These are phyloP conservation scores for Aphanomyces cochlioides DNA, from an alignment of 352 stramenopile species.

Conservation along the genomic window DNA sequence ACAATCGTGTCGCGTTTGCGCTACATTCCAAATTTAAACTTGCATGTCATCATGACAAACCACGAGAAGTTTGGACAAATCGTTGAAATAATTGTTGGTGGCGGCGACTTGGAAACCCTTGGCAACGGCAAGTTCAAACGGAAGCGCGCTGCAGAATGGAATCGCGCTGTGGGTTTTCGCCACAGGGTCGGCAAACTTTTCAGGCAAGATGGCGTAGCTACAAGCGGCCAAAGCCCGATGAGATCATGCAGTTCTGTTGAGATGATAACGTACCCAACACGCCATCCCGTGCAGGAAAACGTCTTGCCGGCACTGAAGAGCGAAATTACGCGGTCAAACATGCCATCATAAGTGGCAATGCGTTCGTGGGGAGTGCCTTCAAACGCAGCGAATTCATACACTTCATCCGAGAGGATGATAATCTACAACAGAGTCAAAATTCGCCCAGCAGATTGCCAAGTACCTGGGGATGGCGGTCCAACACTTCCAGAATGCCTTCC, in stretches of 20 bases:
- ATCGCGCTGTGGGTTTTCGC: constrained; percentile 79
- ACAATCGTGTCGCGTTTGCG: constrained; percentile 85
- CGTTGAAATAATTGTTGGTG: constrained; percentile 82
- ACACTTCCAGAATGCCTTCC: constrained; percentile 87
- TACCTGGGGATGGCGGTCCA: constrained; percentile 72
- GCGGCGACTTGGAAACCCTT: constrained; percentile 83
- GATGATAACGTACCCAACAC: constrained; percentile 86
- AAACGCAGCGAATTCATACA: constrained; percentile 97
- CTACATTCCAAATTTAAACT: constrained; percentile 34
- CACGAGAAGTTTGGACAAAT: constrained; percentile 57
- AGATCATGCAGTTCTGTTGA: constrained; percentile 46
- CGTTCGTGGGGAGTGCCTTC: constrained; percentile 68
- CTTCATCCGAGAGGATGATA: constrained; percentile 96
- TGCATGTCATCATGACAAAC: constrained; percentile 31
- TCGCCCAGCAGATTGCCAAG: not conserved
- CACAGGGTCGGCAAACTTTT: constrained; percentile 53
- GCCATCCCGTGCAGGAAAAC: constrained; percentile 91
- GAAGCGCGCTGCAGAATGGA: constrained; percentile 93
- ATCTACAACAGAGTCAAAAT: constrained; percentile 31
- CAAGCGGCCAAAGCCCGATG: not conserved
- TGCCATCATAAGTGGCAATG: constrained; percentile 76
- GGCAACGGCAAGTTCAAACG: constrained; percentile 91
- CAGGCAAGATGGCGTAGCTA: constrained; percentile 61
- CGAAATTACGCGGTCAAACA: constrained; percentile 84
- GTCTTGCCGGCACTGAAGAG: constrained; percentile 90